Conservation (phyloP, 148 eudicot genomes). For the Silene conica region DNA sequence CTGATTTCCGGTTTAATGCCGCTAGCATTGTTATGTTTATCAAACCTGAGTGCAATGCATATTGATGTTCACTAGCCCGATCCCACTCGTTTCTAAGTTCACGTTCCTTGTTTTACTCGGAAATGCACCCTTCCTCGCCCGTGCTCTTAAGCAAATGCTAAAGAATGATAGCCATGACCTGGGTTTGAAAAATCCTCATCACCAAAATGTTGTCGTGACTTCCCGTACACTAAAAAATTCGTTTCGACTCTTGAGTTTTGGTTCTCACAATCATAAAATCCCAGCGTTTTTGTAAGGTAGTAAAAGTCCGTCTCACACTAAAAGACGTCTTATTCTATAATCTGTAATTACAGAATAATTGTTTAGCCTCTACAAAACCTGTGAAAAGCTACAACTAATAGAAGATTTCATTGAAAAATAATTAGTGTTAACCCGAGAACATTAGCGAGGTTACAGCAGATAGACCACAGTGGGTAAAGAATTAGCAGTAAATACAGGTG, state of each 20-base stretch:
- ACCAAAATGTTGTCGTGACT: too few species aligned
- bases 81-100: neutral
- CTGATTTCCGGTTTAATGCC: conserved; percentile 1
- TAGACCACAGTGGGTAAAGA: neutral
- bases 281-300: too few species aligned
- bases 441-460: conserved; percentile 1
- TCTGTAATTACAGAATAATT: too few species aligned
- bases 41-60: neutral
- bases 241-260: too few species aligned
- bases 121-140: too few species aligned
- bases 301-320: too few species aligned
- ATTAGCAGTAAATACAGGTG: neutral
- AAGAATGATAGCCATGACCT: too few species aligned
- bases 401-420: neutral
- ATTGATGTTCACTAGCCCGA: neutral
- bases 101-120: neutral
- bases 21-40: neutral
- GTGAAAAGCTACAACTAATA: neutral
- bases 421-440: neutral
- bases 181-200: too few species aligned
- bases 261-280: too few species aligned
- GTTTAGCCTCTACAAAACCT: neutral
- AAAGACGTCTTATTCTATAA: too few species aligned
- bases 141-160: too few species aligned
- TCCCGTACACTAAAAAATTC: too few species aligned